Evolutionary conservation across 2,329 filamentous ascomycete species (phyloP).

Genomic region (Pseudogymnoascus sp.): DNA sequence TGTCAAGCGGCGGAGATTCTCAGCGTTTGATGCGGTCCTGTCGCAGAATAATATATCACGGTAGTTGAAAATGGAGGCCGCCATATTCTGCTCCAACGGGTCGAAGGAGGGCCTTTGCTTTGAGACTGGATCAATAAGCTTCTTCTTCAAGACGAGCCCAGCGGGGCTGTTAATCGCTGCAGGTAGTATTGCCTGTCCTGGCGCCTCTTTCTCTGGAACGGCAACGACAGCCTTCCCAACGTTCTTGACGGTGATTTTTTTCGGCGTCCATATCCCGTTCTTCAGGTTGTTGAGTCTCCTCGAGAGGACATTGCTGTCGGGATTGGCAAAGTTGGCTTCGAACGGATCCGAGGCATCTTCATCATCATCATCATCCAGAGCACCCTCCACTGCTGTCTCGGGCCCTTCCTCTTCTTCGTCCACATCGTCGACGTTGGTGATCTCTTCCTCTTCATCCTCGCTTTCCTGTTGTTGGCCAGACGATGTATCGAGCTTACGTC

Average conservation of each 20-base stretch:
- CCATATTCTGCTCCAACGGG: conserved; percentile 54
- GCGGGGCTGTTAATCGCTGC: conserved; percentile 29
- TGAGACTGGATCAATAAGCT: conserved; percentile 48
- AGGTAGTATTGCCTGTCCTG: conserved; percentile 18
- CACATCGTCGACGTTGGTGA: conserved; percentile 35
- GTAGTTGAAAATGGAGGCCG: conserved; percentile 71
- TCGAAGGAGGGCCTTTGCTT: conserved; percentile 51
- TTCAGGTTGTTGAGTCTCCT: conserved; percentile 44
- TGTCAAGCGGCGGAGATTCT: conserved; percentile 59
- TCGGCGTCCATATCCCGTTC: conserved; percentile 42
- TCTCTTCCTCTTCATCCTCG: conserved; percentile 28
- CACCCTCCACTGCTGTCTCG: conserved; percentile 27
- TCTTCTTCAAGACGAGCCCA: conserved; percentile 60
- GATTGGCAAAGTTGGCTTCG: conserved; percentile 67
- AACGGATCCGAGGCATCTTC: conserved; percentile 62
- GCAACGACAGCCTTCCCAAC: conserved; percentile 41
- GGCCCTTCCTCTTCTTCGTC: conserved; percentile 44
- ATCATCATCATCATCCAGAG: conserved; percentile 38
- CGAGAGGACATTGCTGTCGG: conserved; percentile 53
- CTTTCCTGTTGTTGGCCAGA: conserved; percentile 14
- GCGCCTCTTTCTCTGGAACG: conserved; percentile 35
- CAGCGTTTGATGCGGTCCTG: conserved; percentile 60
- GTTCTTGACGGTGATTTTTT: conserved; percentile 35
- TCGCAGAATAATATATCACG: conserved; percentile 71
- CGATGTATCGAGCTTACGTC: conserved; percentile 44